phyloP scores from a whole-genome alignment of 805 yeast genomes.

The Zygosaccharomyces pseudorouxii region DNA sequence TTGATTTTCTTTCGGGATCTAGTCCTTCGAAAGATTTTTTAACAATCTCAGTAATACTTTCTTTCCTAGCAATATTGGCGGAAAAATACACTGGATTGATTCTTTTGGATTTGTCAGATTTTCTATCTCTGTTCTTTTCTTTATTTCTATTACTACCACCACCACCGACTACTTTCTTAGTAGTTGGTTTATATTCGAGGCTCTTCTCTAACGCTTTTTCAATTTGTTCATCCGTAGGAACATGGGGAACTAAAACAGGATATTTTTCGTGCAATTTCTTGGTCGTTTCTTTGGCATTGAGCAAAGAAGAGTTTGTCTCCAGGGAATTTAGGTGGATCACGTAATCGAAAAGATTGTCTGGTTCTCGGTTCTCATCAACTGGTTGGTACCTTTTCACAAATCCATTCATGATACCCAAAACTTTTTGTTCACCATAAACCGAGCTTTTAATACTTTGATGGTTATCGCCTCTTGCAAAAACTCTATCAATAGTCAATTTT shows the following conservation, averaged over 20 bases:
- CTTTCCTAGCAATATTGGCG: constrained; percentile 33
- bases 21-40: constrained; percentile 8
- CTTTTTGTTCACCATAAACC: constrained; percentile 44
- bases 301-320: constrained; percentile 41
- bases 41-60: constrained; percentile 11
- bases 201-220: constrained; percentile 50
- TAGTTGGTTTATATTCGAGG: constrained; percentile 48
- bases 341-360: constrained; percentile 65
- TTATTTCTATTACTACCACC: constrained; percentile 12
- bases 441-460: constrained; percentile 74
- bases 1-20: not conserved
- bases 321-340: constrained; percentile 53
- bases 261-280: constrained; percentile 38
- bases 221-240: constrained; percentile 43
- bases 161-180: constrained; percentile 36
- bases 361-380: constrained; percentile 41
- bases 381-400: constrained; percentile 69
- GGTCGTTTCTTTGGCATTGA: constrained; percentile 46
- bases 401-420: constrained; percentile 63
- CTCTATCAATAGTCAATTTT: constrained; percentile 54
- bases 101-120: constrained; percentile 14
- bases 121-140: constrained; percentile 7
- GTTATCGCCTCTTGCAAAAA: constrained; percentile 70
- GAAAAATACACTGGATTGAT: constrained; percentile 45
- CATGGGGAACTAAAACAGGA: constrained; percentile 40